phyloP scores from a whole-genome alignment of 2,329 filamentous ascomycete genomes.

The Alternaria sp. region DNA sequence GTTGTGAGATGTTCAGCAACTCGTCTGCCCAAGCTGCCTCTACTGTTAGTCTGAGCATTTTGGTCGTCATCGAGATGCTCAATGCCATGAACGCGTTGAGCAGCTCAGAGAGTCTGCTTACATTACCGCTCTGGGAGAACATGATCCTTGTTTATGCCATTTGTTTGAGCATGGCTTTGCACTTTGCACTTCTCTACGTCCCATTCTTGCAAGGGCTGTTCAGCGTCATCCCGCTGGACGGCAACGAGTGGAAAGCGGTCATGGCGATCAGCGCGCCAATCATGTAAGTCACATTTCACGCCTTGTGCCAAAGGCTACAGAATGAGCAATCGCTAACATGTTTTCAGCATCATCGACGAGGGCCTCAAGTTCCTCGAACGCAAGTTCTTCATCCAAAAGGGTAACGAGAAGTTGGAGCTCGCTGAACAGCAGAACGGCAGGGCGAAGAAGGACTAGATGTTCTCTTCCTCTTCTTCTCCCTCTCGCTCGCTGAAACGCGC shows the following conservation, averaged over 20 bases:
- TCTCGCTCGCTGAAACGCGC: slow-evolving; percentile 1
- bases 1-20: slow-evolving; percentile 90
- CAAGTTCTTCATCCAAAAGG: slow-evolving; percentile 43
- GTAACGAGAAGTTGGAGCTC: slow-evolving; percentile 24
- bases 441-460: slow-evolving; percentile 40
- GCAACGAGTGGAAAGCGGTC: slow-evolving; percentile 91
- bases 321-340: slow-evolving; percentile 23
- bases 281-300: slow-evolving; percentile 70
- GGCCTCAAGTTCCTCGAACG: slow-evolving; percentile 78
- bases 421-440: slow-evolving; percentile 32
- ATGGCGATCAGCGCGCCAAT: slow-evolving; percentile 88
- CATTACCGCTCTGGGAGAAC: slow-evolving; percentile 96
- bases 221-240: slow-evolving; percentile 86
- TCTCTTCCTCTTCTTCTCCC: background rate
- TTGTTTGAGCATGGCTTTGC: slow-evolving; percentile 87
- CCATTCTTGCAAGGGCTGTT: slow-evolving; percentile 90
- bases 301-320: background rate
- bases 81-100: slow-evolving; percentile 99
- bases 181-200: slow-evolving; percentile 92
- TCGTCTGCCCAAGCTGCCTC: slow-evolving; percentile 88
- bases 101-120: slow-evolving; percentile 91
- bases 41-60: slow-evolving; percentile 86
- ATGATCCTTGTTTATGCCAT: slow-evolving; percentile 99
- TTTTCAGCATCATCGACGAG: slow-evolving; percentile 78
- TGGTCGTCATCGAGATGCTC: slow-evolving; percentile 99